A percentile compares a stretch with the other conserved stretches of the same genome.
These are phyloP conservation scores for Calonectria multiphialidica DNA, from an alignment of 2,329 filamentous ascomycete genomes.

Conservation along the genomic window DNA sequence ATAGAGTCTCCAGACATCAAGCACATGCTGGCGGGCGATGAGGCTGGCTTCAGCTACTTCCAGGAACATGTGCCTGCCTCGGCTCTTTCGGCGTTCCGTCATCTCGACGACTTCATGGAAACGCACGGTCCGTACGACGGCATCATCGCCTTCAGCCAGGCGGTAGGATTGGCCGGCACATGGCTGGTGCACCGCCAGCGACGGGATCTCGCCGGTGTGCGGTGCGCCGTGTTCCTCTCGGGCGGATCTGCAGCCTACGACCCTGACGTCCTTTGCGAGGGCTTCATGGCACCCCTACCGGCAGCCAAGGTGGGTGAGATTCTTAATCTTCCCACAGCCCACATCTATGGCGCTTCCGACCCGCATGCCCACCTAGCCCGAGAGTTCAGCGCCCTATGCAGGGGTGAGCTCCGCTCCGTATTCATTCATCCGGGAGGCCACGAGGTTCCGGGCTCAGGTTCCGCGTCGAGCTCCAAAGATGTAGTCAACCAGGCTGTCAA, in stretches of 20 bases:
- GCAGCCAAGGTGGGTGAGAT: not conserved
- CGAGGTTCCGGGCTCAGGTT: not conserved
- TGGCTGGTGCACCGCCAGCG: not conserved
- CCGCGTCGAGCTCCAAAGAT: not conserved
- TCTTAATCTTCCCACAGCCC: conserved; percentile 4
- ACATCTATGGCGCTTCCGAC: conserved; percentile 1
- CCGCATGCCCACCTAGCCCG: not conserved
- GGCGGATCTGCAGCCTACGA: not conserved
- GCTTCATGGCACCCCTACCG: not conserved
- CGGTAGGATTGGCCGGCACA: not conserved
- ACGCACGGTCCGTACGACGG: conserved; percentile 1
- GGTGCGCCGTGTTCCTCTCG: not conserved
- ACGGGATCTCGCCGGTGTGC: not conserved
- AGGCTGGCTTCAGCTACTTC: conserved; percentile 1
- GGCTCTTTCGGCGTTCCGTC: not conserved
- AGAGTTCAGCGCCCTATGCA: not conserved
- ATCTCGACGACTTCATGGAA: not conserved
- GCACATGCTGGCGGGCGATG: not conserved
- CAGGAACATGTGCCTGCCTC: not conserved
- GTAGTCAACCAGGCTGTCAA: not conserved
- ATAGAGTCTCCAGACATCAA: not conserved
- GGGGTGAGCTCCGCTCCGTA: not conserved
- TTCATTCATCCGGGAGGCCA: not conserved
- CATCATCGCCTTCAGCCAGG: not conserved
- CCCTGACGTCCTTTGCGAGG: not conserved